Conservation (phyloP, 768 basidiomycete genomes). For the Panaeolus papilionaceus region DNA sequence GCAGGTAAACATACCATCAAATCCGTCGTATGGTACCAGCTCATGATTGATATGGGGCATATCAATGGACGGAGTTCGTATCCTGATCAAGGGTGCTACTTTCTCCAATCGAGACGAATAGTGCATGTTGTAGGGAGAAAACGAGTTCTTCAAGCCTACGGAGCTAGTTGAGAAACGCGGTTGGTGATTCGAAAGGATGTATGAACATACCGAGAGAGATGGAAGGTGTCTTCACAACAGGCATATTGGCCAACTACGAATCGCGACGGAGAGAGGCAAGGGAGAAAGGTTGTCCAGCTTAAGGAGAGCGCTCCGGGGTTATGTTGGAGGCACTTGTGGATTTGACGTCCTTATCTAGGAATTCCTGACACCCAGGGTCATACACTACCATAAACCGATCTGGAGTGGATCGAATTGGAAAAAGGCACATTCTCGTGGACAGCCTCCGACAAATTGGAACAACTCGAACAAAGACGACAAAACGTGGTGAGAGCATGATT, state of each 20-base stretch:
- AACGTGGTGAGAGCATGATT: constrained; percentile 34
- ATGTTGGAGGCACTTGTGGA: constrained; percentile 24
- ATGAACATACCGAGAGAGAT: constrained; percentile 27
- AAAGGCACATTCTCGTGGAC: constrained; percentile 37
- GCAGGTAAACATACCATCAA: constrained; percentile 13
- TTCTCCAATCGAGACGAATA: constrained; percentile 25
- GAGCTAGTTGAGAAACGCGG: constrained; percentile 22
- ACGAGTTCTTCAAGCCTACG: constrained; percentile 25
- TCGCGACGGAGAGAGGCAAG: constrained; percentile 20
- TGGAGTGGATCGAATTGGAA: constrained; percentile 39
- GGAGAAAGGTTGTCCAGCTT: constrained; percentile 18
- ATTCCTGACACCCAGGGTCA: constrained; percentile 34
- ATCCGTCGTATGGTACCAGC: constrained; percentile 26
- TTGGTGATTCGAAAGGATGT: constrained; percentile 25
- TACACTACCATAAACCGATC: constrained; percentile 34
- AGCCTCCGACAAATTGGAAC: constrained; percentile 42
- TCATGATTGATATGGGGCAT: constrained; percentile 23
- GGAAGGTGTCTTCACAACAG: constrained; percentile 28
- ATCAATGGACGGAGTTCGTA: constrained; percentile 30
- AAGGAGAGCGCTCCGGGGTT: constrained; percentile 33
- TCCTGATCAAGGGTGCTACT: constrained; percentile 28
- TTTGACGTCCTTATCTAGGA: constrained; percentile 39
- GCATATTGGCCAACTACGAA: constrained; percentile 25
- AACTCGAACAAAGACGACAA: constrained; percentile 30
- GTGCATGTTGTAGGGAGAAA: constrained; percentile 30